These are phyloP conservation scores for Aspergillus unguis DNA, from an alignment of 2,329 filamentous ascomycete genomes.

Conservation along the genomic window DNA sequence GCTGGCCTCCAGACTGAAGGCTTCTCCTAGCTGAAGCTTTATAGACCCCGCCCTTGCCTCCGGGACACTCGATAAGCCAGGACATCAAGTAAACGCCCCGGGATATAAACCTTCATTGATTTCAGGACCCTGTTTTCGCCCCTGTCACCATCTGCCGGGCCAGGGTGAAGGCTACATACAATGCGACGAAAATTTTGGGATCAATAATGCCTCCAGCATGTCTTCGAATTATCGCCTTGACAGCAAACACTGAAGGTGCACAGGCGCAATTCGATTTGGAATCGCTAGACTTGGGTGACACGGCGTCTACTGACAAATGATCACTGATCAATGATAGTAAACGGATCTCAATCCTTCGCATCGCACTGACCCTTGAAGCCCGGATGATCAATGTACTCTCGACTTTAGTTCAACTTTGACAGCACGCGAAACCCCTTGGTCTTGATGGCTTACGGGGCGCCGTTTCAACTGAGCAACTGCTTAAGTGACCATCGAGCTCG, in stretches of 20 bases:
- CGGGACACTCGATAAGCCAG: not conserved
- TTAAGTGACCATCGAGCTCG: too few species aligned
- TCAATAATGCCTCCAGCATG: not conserved
- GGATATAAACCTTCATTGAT: not conserved
- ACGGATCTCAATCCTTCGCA: not conserved
- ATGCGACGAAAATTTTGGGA: not conserved
- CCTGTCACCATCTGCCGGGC: not conserved
- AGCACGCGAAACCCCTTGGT: too few species aligned
- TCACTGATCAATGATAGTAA: constrained; percentile 5
- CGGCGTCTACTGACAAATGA: constrained; percentile 10
- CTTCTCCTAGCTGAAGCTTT: not conserved
- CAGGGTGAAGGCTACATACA: not conserved
- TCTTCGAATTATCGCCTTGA: constrained; percentile 5
- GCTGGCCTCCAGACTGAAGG: not conserved
- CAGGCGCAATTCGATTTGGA: not conserved
- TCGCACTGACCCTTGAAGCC: not conserved
- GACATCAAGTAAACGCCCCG: not conserved
- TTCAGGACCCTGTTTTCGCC: not conserved
- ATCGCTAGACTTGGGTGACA: constrained; percentile 11
- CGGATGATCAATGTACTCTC: not conserved
- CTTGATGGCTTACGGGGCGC: too few species aligned
- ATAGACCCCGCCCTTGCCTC: not conserved
- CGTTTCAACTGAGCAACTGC: too few species aligned
- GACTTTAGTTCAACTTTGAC: too few species aligned
- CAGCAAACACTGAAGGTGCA: not conserved